These are phyloP conservation scores for Magnusiomyces tetraspermus DNA, from an alignment of 1,139 yeast genomes.

Conservation along the genomic window DNA sequence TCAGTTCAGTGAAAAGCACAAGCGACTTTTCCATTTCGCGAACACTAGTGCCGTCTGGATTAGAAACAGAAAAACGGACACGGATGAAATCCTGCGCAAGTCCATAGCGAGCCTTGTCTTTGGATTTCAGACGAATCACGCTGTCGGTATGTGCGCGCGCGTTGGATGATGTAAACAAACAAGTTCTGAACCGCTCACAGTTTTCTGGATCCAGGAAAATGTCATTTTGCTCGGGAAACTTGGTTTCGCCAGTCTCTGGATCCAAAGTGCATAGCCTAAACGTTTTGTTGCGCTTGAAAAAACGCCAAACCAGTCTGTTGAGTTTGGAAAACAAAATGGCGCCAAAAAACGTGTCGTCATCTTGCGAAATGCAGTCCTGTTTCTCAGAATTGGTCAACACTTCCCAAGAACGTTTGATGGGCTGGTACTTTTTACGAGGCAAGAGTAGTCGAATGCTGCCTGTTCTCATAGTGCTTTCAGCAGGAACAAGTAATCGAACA, in stretches of 20 bases:
- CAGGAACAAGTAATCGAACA: neutral
- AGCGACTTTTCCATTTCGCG: conserved; percentile 1
- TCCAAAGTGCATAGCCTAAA: neutral
- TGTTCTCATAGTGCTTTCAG: neutral
- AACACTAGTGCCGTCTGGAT: neutral
- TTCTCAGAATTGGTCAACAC: neutral
- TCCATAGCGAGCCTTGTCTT: conserved; percentile 1
- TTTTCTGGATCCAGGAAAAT: neutral
- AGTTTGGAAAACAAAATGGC: conserved; percentile 1
- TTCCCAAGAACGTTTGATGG: conserved; percentile 2
- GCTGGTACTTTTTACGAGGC: conserved; percentile 1
- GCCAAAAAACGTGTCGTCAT: neutral
- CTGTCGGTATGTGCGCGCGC: neutral
- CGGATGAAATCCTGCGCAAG: conserved; percentile 1
- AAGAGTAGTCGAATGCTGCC: neutral
- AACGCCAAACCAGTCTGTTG: conserved; percentile 2
- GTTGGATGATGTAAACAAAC: neutral
- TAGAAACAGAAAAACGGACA: conserved; percentile 1
- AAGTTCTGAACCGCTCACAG: neutral
- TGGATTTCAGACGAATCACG: conserved; percentile 2
- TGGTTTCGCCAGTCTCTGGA: neutral
- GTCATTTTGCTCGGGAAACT: conserved; percentile 1
- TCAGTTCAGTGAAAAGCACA: conserved; percentile 1
- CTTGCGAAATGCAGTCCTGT: neutral
- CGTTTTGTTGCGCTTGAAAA: conserved; percentile 4